These are phyloP conservation scores for Penicillium soppii DNA, from an alignment of 495 filamentous ascomycete species.

Conservation along the genomic window DNA sequence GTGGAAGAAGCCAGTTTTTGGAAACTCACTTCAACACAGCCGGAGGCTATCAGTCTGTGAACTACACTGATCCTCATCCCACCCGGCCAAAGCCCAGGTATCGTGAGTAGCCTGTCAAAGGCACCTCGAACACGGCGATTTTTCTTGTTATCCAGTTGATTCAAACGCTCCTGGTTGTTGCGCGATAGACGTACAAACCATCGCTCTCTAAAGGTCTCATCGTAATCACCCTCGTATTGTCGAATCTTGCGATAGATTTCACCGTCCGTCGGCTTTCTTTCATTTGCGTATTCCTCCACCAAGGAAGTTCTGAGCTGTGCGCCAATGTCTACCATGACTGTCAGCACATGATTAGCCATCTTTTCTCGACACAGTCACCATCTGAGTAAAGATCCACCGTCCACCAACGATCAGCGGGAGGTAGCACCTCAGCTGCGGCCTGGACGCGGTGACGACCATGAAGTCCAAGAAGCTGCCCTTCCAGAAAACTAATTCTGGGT, in stretches of 20 bases:
- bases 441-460: slow-evolving; percentile 30
- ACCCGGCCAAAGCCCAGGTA: slow-evolving; percentile 19
- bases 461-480: slow-evolving; percentile 20
- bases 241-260: slow-evolving; percentile 4
- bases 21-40: slow-evolving; percentile 11
- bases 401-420: slow-evolving; percentile 29
- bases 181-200: slow-evolving; percentile 1
- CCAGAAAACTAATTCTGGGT: slow-evolving; percentile 10
- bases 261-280: slow-evolving; percentile 1
- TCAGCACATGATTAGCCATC: background rate
- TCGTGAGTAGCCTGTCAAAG: slow-evolving; percentile 21
- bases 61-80: slow-evolving; percentile 21
- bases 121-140: slow-evolving; percentile 10
- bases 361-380: background rate
- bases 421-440: slow-evolving; percentile 21
- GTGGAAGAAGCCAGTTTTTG: background rate
- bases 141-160: slow-evolving; percentile 12
- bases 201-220: background rate
- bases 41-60: slow-evolving; percentile 14
- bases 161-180: slow-evolving; percentile 4
- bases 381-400: slow-evolving; percentile 30
- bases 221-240: slow-evolving; percentile 1
- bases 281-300: slow-evolving; percentile 1
- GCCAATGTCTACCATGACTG: background rate
- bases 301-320: background rate